Evolutionary conservation across 2,329 filamentous ascomycete species (phyloP).

Genomic region (Cephalotrichum gorgonifer): DNA sequence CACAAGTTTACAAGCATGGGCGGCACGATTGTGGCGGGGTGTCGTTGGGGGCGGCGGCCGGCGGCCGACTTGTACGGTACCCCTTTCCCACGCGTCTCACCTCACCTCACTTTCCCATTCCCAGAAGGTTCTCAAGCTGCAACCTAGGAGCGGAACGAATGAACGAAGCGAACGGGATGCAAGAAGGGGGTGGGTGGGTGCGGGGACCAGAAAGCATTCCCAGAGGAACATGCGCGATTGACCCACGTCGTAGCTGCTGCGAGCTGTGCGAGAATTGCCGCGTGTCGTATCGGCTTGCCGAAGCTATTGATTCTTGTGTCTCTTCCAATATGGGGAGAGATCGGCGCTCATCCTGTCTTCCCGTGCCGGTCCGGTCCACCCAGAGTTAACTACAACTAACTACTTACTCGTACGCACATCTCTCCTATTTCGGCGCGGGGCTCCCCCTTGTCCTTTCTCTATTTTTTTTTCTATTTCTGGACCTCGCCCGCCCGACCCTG

Average conservation of each 20-base stretch:
- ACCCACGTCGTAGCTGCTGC: too few relatives aligned
- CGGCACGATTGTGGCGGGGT: too few relatives aligned
- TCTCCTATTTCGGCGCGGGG: too few relatives aligned
- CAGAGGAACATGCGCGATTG: too few relatives aligned
- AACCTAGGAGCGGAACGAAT: not conserved
- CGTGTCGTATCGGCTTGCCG: not conserved
- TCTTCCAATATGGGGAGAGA: not conserved
- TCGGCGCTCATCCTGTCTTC: not conserved
- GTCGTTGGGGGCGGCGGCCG: too few relatives aligned
- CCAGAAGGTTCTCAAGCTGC: not conserved
- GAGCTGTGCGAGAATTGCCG: not conserved
- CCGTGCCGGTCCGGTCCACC: not conserved
- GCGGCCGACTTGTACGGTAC: not conserved
- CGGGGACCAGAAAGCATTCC: not conserved
- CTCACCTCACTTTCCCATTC: not conserved
- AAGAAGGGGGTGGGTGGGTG: not conserved
- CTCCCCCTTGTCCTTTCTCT: too few relatives aligned
- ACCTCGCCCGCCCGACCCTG: not conserved
- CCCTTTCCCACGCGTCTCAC: not conserved
- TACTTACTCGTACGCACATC: too few relatives aligned
- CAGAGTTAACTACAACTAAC: too few relatives aligned
- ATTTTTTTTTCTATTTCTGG: not conserved
- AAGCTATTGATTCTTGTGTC: slow-evolving; percentile 4
- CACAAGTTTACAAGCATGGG: too few relatives aligned
- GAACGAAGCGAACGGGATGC: too few relatives aligned